These are phyloP conservation scores for Panicum virgatum DNA, from an alignment of 202 grass and related monocot genomes.

Conservation along the genomic window DNA sequence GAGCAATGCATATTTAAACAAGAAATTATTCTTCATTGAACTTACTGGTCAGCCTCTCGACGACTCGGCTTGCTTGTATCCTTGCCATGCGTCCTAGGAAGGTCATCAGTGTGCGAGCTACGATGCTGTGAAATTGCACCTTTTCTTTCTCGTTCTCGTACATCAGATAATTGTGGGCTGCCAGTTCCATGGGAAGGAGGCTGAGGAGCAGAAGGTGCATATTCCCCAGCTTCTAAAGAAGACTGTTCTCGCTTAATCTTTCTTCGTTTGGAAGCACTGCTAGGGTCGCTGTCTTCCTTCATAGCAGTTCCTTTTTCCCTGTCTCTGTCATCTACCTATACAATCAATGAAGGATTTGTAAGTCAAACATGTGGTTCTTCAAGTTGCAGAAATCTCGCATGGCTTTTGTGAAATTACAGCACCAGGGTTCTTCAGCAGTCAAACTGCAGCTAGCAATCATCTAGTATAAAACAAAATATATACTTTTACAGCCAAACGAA, in stretches of 20 bases:
- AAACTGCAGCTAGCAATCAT: not conserved
- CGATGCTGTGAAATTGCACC: constrained; percentile 68
- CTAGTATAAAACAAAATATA: not conserved
- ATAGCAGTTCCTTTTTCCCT: constrained; percentile 64
- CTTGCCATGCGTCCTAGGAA: constrained; percentile 73
- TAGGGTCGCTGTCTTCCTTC: constrained; percentile 82
- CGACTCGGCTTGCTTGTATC: constrained; percentile 85
- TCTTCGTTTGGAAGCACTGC: constrained; percentile 68
- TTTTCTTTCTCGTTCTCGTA: constrained; percentile 86
- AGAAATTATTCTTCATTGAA: constrained; percentile 38
- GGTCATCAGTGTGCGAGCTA: constrained; percentile 66
- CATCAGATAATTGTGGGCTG: constrained; percentile 54
- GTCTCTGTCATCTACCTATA: constrained; percentile 85
- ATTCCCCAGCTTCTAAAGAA: constrained; percentile 82
- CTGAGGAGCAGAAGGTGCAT: constrained; percentile 61
- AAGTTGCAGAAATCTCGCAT: constrained; percentile 22
- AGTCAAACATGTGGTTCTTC: constrained; percentile 23
- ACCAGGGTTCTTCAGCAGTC: not conserved
- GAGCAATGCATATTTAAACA: constrained; percentile 29
- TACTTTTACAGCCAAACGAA: not conserved
- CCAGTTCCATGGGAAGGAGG: constrained; percentile 50
- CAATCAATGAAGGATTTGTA: constrained; percentile 30
- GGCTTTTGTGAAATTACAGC: not conserved
- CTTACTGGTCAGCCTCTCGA: constrained; percentile 89
- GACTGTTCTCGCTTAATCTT: constrained; percentile 78